These are phyloP conservation scores for Talaromyces sp. DNA, from an alignment of 2,329 filamentous ascomycete species.

Conservation along the genomic window DNA sequence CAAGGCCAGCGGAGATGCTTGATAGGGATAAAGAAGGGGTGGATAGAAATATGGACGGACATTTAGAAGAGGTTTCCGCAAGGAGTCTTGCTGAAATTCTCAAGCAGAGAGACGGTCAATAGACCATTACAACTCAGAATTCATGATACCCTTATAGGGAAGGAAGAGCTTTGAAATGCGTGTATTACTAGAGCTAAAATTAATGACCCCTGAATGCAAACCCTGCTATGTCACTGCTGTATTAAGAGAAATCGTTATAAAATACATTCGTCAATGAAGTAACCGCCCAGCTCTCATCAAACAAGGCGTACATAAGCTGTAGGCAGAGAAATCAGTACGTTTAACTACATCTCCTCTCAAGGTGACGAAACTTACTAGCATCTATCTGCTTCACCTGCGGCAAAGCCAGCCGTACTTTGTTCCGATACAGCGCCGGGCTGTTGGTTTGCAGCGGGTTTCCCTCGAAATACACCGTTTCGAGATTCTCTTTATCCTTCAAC, in stretches of 20 bases:
- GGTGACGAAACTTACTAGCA: constrained; percentile 64
- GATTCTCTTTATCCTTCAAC: constrained; percentile 68
- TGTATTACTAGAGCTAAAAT: too few relatives aligned
- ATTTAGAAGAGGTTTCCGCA: not conserved
- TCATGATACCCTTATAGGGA: not conserved
- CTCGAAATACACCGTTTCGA: constrained; percentile 94
- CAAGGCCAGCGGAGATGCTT: not conserved
- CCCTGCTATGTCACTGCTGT: not conserved
- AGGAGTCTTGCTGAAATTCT: constrained; percentile 6
- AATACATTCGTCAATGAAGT: not conserved
- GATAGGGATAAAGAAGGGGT: not conserved
- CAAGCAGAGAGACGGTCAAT: not conserved
- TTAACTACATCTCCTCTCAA: not conserved
- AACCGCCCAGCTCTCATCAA: not conserved
- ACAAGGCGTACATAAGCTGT: constrained; percentile 26
- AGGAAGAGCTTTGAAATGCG: not conserved
- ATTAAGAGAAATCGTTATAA: not conserved
- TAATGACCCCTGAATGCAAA: not conserved
- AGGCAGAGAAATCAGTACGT: not conserved
- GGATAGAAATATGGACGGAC: not conserved
- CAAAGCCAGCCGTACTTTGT: constrained; percentile 82
- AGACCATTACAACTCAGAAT: not conserved
- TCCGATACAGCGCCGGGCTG: constrained; percentile 80
- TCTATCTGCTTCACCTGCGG: constrained; percentile 91
- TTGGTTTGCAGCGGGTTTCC: constrained; percentile 81